Evolutionary conservation across 148 eudicot species (phyloP).

Genomic region (Fagopyrum homotropicum): DNA sequence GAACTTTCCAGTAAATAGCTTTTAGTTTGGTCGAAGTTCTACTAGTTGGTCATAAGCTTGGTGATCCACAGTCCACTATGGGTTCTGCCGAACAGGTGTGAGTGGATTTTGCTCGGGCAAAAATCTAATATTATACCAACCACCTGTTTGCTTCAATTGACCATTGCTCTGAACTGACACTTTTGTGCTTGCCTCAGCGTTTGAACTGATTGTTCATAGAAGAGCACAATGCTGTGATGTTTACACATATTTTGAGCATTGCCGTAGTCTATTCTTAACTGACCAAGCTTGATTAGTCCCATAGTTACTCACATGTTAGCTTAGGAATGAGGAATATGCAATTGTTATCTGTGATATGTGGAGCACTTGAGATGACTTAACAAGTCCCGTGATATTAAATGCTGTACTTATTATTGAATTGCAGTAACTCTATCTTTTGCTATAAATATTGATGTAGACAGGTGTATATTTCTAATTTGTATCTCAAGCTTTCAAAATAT

Average conservation of each 20-base stretch:
- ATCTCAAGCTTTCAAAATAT: constrained; percentile 23
- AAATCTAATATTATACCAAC: not conserved
- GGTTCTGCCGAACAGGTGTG: not conserved
- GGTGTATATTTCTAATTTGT: constrained; percentile 18
- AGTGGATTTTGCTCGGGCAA: not conserved
- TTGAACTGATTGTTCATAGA: not conserved
- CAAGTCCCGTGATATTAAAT: not conserved
- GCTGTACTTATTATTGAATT: not conserved
- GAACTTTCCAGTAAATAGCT: not conserved
- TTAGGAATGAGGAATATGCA: not conserved
- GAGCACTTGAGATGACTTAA: not conserved
- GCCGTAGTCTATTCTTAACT: not conserved
- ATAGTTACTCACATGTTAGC: not conserved
- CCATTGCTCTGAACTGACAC: not conserved
- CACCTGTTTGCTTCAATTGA: not conserved
- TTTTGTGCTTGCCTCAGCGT: not conserved
- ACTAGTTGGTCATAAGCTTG: not conserved
- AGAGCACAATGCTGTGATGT: not conserved
- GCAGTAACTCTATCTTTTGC: not conserved
- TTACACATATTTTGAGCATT: not conserved
- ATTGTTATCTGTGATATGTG: not conserved
- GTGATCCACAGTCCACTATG: no score
- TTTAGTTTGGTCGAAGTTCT: not conserved
- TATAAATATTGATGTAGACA: not conserved
- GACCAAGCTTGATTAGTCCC: not conserved